Evolutionary conservation across 495 filamentous ascomycete species (phyloP).

Genomic region (Neurospora sp.): DNA sequence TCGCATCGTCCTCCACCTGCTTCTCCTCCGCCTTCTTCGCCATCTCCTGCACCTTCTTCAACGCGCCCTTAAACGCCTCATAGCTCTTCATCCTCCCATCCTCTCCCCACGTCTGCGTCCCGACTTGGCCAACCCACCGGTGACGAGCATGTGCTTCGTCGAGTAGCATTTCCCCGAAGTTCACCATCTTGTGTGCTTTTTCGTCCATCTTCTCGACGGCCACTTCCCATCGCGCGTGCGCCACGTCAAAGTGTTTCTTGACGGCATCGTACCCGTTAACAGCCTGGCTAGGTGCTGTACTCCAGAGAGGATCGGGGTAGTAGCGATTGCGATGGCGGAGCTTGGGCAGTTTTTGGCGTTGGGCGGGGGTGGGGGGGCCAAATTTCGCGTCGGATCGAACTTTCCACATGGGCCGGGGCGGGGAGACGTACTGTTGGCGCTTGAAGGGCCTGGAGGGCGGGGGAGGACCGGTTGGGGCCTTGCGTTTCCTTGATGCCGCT

Average conservation of each 20-base stretch:
- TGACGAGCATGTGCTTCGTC: fast-evolving
- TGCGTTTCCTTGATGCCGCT: background rate
- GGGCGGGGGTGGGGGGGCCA: too few species aligned
- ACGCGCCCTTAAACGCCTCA: background rate
- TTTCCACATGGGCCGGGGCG: background rate
- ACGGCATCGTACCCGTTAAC: background rate
- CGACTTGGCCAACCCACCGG: background rate
- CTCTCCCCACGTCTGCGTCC: background rate
- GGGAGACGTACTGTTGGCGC: background rate
- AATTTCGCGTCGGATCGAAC: too few species aligned
- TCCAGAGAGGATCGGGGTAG: too few species aligned
- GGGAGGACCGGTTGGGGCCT: background rate
- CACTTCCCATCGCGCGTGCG: background rate
- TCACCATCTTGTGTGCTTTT: background rate
- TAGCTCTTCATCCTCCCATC: background rate
- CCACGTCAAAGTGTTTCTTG: background rate
- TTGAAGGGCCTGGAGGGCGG: background rate
- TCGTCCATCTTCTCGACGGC: too few species aligned
- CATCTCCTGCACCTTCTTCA: background rate
- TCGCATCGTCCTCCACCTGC: background rate
- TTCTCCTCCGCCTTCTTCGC: background rate
- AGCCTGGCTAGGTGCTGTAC: background rate
- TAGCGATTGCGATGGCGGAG: too few species aligned
- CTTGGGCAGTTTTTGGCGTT: too few species aligned
- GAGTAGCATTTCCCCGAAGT: background rate